Evolutionary conservation across 2,329 filamentous ascomycete species (phyloP).

Genomic region (Colletotrichum tropicicola): DNA sequence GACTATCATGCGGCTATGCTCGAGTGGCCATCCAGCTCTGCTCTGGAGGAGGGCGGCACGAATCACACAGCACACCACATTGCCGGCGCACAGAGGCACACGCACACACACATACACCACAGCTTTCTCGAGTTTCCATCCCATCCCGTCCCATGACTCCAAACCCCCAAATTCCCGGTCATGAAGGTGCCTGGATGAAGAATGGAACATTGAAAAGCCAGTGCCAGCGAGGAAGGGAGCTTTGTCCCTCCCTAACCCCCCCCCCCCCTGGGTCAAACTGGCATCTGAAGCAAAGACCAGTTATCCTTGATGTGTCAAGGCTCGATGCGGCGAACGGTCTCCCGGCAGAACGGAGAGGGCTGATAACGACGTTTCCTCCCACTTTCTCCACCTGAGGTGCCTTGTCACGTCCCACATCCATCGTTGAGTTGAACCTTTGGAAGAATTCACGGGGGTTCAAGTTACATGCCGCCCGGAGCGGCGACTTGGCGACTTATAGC

Average conservation of each 20-base stretch:
- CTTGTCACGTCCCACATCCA: not conserved
- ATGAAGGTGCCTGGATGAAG: no score
- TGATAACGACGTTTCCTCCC: slow-evolving; percentile 17
- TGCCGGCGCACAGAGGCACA: not conserved
- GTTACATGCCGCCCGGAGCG: slow-evolving; percentile 9
- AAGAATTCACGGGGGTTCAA: not conserved
- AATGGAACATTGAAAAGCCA: no score
- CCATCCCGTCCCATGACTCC: slow-evolving; percentile 1
- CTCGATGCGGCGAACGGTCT: slow-evolving; percentile 11
- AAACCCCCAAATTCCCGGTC: not conserved
- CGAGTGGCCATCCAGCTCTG: not conserved
- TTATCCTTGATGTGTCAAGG: slow-evolving; percentile 23
- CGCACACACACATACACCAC: not conserved
- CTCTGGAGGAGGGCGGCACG: not conserved
- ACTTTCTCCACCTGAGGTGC: not conserved
- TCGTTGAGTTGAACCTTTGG: not conserved
- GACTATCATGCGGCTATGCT: not conserved
- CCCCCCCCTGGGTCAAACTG: not conserved
- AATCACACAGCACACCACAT: not conserved
- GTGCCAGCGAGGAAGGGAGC: not conserved
- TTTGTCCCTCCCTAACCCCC: not conserved
- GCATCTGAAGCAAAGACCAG: slow-evolving; percentile 9
- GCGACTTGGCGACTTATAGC: slow-evolving; percentile 3
- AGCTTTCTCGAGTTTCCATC: not conserved
- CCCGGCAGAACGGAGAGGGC: not conserved